Evolutionary conservation across 2,329 filamentous ascomycete genomes (phyloP), one percentile per base, ranked within the genome.

Genomic region (Beauveria rudraprayagi): DNA sequence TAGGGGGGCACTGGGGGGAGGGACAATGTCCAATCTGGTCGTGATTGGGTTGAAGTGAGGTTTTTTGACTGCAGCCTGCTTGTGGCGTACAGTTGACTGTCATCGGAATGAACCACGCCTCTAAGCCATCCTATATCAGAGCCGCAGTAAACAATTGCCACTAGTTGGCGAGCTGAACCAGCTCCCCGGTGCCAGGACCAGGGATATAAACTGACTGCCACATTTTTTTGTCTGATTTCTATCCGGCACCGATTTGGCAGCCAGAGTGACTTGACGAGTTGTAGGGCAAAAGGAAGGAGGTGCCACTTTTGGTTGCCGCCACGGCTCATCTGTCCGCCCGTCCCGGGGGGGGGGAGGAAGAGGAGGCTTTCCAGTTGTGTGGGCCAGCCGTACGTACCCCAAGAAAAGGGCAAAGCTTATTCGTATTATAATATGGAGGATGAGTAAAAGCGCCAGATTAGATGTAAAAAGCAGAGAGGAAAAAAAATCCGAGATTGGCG

Each of bases 241-340:
- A 60, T 52, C 28, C 26, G 24, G 57, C 40, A 40, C 37, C 37
- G 48, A 46, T 60, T 37, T 37, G 40, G 40, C 57, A 59, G 56
- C 40, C 46, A 48, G 28, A 37, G 34, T 46, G 47, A 30, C 40
- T 24, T 46, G 47, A 30, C 40, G 22, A 28, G 11, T 48, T 59
- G 47, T 52, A 37, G 6, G 56, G 44, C 46, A 17, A 28, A 24
- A 48, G 14, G 22, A 24, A 9, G 6, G 37, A 14, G 46, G 47
- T 19, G 57, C 57, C 57, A 60, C 57, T 60, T 59, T 60, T 59
- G 17, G 37, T 52, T 53, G 48, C 48, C 57, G 57, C 57, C 57
- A 61, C 59, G 59, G 59, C 59, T 61, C 59, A 61, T 61, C 59
- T 56, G 59, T 56, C 59, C 59, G 59, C 52, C 59, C 59, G 59